Conservation (phyloP, 2,329 filamentous ascomycete genomes). For the Aspergillus versicolor region DNA sequence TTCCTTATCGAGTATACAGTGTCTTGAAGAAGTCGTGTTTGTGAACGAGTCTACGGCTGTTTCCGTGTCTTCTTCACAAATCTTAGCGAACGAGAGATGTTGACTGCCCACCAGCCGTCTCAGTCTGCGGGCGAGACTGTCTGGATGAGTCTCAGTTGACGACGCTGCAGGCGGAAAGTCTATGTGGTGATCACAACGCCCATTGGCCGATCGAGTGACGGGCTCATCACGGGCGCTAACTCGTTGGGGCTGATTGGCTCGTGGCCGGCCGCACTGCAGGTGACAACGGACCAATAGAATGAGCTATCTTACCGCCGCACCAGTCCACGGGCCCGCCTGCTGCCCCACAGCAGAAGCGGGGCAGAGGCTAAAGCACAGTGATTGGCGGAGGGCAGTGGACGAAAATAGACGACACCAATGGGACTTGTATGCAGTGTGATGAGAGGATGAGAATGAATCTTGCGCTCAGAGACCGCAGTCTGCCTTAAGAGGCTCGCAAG, state of each 20-base stretch:
- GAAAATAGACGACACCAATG: slow-evolving; percentile 7
- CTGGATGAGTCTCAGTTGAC: too few species aligned
- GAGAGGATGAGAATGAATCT: slow-evolving; percentile 10
- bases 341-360: background rate
- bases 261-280: slow-evolving; percentile 3
- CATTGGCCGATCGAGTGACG: background rate
- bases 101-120: too few species aligned
- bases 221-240: slow-evolving; percentile 22
- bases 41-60: too few species aligned
- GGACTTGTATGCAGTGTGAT: slow-evolving; percentile 9
- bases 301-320: slow-evolving; percentile 11
- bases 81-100: too few species aligned
- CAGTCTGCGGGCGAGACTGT: too few species aligned
- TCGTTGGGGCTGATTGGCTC: slow-evolving; percentile 15
- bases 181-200: background rate
- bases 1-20: too few species aligned
- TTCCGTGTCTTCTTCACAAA: too few species aligned
- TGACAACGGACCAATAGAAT: slow-evolving; percentile 4
- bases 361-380: background rate
- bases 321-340: background rate
- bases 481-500: slow-evolving; percentile 20
- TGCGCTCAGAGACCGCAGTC: background rate
- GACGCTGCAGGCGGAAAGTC: background rate
- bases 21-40: too few species aligned
- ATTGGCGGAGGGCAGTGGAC: background rate